Base-by-base conservation (phyloP, 306 rosid species). In the Cucumis sativus region DNA sequence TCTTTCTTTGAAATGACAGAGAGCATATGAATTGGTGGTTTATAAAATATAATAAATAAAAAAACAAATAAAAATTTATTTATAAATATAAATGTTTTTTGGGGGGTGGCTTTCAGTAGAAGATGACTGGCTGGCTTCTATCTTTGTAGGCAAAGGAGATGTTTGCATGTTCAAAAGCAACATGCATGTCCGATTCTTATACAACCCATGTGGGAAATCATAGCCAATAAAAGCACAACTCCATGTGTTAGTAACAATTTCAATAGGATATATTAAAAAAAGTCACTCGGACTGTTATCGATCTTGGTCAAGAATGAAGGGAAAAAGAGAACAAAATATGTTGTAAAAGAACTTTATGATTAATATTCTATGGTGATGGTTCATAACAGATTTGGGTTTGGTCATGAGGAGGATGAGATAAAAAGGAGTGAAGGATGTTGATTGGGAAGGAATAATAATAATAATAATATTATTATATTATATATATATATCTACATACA, bases 191-290 rank as follows among this genome's bases (percentile, higher is more conserved):
- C 20, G 78, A 75, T 57, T 56, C 67, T 56, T 56, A 8, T 20
- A 58, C 78, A 75, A 37, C 78, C 78, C 78, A 84, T 86, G 86
- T 80, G 82, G 77, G 83, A 40, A 78, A 35, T n/a, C 66, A 54
- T 77, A 83, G 84, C 88, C 84, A 84, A 77, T 73, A 78, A 81
- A n/a, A 55, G 75, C 79, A 82, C 59, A 56, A 41, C 76, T 80
- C 71, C 45, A 77, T 51, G 74, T 85, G 82, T 76, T 83, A 65
- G 55, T 16, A 69, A 69, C 75, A 43, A 69, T 43, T 69, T 69
- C 57, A 47, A 12, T n/a, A 3, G 11, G 54, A 47, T 33, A 33
- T 33, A 33, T 47, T 7, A 43, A 43, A 40, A 16, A 69, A 43
- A 69, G 57, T 21, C 5, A 2, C 6, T 67, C 7, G 43, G 43